Evolutionary conservation across 2,329 filamentous ascomycete species (phyloP).

Genomic region (Epichloe festucae): DNA sequence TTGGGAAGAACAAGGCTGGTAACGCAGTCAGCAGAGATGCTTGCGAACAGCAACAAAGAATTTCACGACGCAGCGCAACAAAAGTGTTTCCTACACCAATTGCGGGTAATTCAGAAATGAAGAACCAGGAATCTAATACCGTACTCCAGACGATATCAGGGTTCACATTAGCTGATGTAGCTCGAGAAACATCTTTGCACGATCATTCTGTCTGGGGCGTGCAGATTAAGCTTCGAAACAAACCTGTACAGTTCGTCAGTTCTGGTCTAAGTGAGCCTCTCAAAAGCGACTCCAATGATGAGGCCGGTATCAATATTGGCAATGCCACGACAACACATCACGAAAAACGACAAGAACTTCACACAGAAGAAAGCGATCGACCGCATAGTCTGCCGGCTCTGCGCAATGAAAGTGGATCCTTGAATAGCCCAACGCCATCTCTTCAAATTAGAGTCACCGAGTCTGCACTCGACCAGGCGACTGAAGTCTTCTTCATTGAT

Average conservation of each 20-base stretch:
- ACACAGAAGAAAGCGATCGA: not conserved
- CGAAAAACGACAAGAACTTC: not conserved
- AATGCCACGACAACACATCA: not conserved
- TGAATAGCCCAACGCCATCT: not conserved
- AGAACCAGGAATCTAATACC: not conserved
- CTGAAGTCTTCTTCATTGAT: slow-evolving; percentile 24
- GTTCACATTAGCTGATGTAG: slow-evolving; percentile 31
- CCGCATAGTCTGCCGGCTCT: not conserved
- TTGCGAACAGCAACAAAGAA: not conserved
- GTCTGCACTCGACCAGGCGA: not conserved
- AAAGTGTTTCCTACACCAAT: not conserved
- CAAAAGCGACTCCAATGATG: slow-evolving; percentile 12
- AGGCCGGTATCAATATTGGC: not conserved
- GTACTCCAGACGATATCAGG: not conserved
- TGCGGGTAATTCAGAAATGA: not conserved
- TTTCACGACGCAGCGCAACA: not conserved
- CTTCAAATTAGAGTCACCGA: not conserved
- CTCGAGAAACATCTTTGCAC: slow-evolving; percentile 33
- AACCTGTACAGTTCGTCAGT: slow-evolving; percentile 40
- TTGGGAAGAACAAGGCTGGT: not conserved
- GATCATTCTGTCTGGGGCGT: slow-evolving; percentile 27
- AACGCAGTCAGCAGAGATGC: not conserved
- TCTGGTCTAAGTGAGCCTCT: slow-evolving; percentile 39
- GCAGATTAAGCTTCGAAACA: slow-evolving; percentile 30
- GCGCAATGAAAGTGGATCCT: not conserved